Evolutionary conservation across 345 rosid species (phyloP).

Genomic region (Lenwebbia sp.): DNA sequence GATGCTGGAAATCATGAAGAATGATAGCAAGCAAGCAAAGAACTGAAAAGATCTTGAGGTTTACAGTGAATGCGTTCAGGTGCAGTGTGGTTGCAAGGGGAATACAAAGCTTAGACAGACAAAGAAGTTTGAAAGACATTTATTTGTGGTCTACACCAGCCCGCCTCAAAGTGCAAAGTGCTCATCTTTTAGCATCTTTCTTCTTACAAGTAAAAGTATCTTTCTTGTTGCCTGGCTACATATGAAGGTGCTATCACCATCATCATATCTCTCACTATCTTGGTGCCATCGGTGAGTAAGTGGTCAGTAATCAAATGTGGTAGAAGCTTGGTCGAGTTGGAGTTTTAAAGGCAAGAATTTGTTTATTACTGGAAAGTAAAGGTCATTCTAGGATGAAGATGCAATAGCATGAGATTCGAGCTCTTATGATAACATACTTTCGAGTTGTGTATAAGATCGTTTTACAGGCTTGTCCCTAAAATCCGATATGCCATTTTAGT

Average conservation of each 20-base stretch:
- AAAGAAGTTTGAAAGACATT: not conserved
- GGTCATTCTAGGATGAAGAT: not conserved
- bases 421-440: not conserved
- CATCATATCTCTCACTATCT: not conserved
- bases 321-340: not conserved
- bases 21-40: not conserved
- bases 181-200: not conserved
- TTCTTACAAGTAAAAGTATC: not conserved
- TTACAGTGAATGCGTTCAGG: not conserved
- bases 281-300: not conserved
- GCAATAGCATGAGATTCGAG: not conserved
- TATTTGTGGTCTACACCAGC: not conserved
- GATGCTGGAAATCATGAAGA: not conserved
- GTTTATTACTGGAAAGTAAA: not conserved
- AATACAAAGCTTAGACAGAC: not conserved
- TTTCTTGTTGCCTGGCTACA: not conserved
- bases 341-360: not conserved
- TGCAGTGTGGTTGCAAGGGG: not conserved
- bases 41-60: not conserved
- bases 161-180: not conserved
- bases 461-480: not conserved
- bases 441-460: not conserved
- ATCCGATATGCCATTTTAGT: not conserved
- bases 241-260: not conserved
- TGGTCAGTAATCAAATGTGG: not conserved